Evolutionary conservation across 1,139 yeast genomes (phyloP).

Genomic region (Hanseniaspora sp.): DNA sequence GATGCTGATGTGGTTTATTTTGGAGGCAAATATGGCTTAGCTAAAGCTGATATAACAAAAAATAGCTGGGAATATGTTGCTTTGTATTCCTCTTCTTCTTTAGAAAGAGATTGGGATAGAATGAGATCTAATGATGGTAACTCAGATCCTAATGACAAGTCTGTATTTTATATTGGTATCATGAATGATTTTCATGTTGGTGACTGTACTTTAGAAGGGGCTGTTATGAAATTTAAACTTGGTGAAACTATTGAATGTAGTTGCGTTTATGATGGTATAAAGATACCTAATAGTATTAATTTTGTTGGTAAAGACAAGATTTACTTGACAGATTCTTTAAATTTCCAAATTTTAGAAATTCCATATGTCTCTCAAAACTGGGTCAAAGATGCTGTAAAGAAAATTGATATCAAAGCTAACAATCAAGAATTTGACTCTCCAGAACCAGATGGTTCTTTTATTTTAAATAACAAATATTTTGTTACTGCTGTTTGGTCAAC

Average conservation of each 20-base stretch:
- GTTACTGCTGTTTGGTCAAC: constrained; percentile 63
- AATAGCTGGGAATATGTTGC: constrained; percentile 36
- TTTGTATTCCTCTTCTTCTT: constrained; percentile 28
- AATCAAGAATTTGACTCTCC: constrained; percentile 32
- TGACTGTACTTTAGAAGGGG: constrained; percentile 30
- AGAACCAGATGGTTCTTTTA: constrained; percentile 75
- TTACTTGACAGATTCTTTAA: constrained; percentile 64
- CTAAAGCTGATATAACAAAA: constrained; percentile 38
- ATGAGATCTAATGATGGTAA: constrained; percentile 66
- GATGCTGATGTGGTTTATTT: constrained; percentile 36
- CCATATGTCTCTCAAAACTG: constrained; percentile 8
- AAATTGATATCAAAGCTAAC: constrained; percentile 34
- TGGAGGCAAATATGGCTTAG: constrained; percentile 51
- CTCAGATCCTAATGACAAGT: constrained; percentile 53
- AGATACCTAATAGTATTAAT: constrained; percentile 70
- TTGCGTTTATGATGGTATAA: constrained; percentile 31
- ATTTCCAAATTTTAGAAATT: constrained; percentile 37
- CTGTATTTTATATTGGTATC: constrained; percentile 55
- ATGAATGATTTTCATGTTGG: constrained; percentile 48
- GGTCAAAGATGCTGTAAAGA: constrained; percentile 21
- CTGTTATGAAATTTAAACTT: constrained; percentile 29
- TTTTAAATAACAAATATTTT: constrained; percentile 47
- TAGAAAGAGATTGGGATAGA: constrained; percentile 22
- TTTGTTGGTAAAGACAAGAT: constrained; percentile 43
- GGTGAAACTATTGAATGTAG: constrained; percentile 23